Percentiles rank a stretch among this genome's conserved stretches.
phyloP scores from a whole-genome alignment of 768 basidiomycete species.

The Boletus rubropictus region DNA sequence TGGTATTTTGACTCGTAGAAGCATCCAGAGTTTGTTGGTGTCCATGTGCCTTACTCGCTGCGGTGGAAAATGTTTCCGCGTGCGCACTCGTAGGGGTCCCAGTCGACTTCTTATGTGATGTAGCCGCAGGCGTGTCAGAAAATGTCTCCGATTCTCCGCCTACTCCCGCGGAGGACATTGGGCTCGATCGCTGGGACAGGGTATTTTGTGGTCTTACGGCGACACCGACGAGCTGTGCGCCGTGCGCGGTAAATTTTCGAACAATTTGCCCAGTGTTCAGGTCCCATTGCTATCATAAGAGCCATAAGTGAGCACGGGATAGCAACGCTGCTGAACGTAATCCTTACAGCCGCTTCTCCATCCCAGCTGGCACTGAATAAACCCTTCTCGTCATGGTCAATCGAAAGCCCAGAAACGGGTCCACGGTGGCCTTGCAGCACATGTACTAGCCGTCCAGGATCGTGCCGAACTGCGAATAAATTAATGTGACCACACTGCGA shows the following conservation, averaged over 20 bases:
- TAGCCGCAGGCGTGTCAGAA: slow-evolving; percentile 8
- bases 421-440: slow-evolving; percentile 62
- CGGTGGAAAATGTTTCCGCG: slow-evolving; percentile 18
- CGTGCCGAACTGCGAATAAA: slow-evolving; percentile 88
- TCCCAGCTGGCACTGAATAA: slow-evolving; percentile 96
- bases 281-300: slow-evolving; percentile 82
- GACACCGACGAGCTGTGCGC: slow-evolving; percentile 77
- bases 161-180: slow-evolving; percentile 24
- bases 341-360: slow-evolving; percentile 73
- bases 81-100: slow-evolving; percentile 17
- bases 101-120: slow-evolving; percentile 9
- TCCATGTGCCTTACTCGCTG: slow-evolving; percentile 18
- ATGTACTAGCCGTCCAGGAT: slow-evolving; percentile 75
- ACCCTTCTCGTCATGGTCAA: slow-evolving; percentile 77
- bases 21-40: slow-evolving; percentile 11
- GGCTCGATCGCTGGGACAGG: slow-evolving; percentile 28
- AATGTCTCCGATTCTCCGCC: slow-evolving; percentile 18
- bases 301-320: slow-evolving; percentile 5
- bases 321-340: not conserved
- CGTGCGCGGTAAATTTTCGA: slow-evolving; percentile 74
- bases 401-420: slow-evolving; percentile 78
- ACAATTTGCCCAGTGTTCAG: slow-evolving; percentile 81
- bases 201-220: slow-evolving; percentile 63
- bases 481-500: slow-evolving; percentile 83
- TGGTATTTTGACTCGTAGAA: slow-evolving; percentile 22